Conservation (phyloP, 352 stramenopile genomes). For the Globisporangium solare region DNA sequence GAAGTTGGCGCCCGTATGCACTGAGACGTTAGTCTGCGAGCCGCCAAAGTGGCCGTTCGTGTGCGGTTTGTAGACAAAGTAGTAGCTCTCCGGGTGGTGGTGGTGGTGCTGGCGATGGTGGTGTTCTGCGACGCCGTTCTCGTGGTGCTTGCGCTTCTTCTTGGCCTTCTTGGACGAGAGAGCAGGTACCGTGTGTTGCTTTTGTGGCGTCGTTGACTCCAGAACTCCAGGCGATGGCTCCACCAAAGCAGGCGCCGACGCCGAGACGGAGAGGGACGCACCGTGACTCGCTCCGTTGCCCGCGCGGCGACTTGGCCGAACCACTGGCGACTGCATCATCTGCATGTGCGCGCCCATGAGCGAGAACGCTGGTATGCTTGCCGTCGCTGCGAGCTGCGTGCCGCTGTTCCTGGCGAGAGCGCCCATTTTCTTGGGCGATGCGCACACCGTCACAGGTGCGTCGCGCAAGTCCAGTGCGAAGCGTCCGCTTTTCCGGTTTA, state of each 20-base stretch:
- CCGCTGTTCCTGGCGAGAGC: constrained; percentile 28
- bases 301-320: constrained; percentile 42
- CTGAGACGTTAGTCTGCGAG: constrained; percentile 4
- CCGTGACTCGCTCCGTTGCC: constrained; percentile 2
- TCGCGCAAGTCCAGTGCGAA: constrained; percentile 33
- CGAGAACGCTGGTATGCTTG: constrained; percentile 18
- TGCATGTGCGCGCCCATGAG: constrained; percentile 46
- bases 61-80: constrained; percentile 12
- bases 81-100: constrained; percentile 13
- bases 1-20: constrained; percentile 6
- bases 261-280: background rate
- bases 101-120: constrained; percentile 4
- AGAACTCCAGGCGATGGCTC: constrained; percentile 9
- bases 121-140: constrained; percentile 1
- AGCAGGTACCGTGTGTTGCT: background rate
- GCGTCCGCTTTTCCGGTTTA: constrained; percentile 13
- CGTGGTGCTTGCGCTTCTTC: constrained; percentile 26
- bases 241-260: background rate
- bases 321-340: constrained; percentile 43
- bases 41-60: constrained; percentile 15
- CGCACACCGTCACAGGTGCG: constrained; percentile 30
- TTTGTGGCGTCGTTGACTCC: background rate
- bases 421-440: constrained; percentile 29
- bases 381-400: constrained; percentile 6
- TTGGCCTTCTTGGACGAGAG: constrained; percentile 8